Evolutionary conservation across 176 grass and related monocot genomes (phyloP), one percentile per base, ranked within the genome.

Genomic region (Carex littledalei): DNA sequence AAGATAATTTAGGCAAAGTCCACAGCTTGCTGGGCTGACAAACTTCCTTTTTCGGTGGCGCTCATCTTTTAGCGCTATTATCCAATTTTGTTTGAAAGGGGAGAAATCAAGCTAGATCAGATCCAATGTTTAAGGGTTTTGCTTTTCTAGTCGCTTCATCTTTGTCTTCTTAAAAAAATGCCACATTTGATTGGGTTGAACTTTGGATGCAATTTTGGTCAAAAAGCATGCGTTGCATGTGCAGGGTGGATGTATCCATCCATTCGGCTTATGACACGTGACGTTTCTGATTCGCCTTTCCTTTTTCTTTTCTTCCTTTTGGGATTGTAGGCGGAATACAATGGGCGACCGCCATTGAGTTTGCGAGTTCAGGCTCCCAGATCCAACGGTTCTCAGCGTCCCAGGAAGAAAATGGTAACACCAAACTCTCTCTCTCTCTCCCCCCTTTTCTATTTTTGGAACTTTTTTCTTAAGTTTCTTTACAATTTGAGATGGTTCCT

Each of bases 331-430:
- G 63, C 15, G 81, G 81, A 67, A 68, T 83, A 69, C 61, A 83
- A 67, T 67, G 81, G 10, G 24, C 81, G 43, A 31, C 81, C 61
- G 6, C 81, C 61, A 15, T 37, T 83, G 81, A 67, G 22, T 67
- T 18, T 53, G 15, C 81, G 81, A 32, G 61, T 67, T 21, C 24
- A 31, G 60, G 60, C 81, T 68, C 81, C 81, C 8, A 64, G 81
- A 83, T 83, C 81, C 63, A 68, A 56, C 81, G 81, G 81, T 22
- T 69, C 81, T 22, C 81, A 83, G 63, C 81, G 81, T 67, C 64
- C 81, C 81, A 83, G 49, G 26, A 83, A 83, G 81, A 83, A 83
- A 69, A 83, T 83, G 81, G 81, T 83, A 83, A 68, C 60, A 15
- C 11, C 39, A 16, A 37, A 39, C 11, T 34, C 16, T 21, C n/a